Base-by-base conservation (phyloP, 1,139 yeast genomes). In the Geotrichum siamense region DNA sequence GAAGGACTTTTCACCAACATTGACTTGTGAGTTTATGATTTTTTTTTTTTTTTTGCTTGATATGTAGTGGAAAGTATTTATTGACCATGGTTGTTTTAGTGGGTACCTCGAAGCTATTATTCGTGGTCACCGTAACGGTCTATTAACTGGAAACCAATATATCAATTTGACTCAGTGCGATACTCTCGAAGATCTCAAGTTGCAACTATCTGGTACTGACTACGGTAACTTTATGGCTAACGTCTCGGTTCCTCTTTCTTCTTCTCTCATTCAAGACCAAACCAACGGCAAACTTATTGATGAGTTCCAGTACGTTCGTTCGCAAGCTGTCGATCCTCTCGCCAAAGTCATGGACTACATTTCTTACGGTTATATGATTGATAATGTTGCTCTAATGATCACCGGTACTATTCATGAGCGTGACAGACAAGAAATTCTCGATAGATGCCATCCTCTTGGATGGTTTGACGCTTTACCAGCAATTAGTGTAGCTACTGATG, bases 391-490 rank as follows among this genome's bases (percentile, higher is more conserved):
- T 23, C 72, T 93, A 58, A 83, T 93, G 82, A 89, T 93, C 58
- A 89, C 97, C 1, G 99, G 99, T 29, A 87, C 98, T 0, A 76
- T 91, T 51, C 98, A 93, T 61, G 95, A 89, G 59, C 77, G 97
- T 59, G 96, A 93, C 63, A 78, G 84, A 60, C 69, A 78, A 39
- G 98, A 91, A 58, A 81, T 91, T 48, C 73, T 91, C 58, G 77
- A 78, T 48, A 80, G 96, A 61, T 86, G 96, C 62, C 95, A 91
- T 61, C 98, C 98, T 1, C 71, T 93, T 54, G 99, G 99, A 35
- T 87, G 96, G 96, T 93, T 93, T 61, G 98, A 91, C 57, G 91
- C 97, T 3, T 75, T 93, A 55, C 98, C 98, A 23, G 91, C 98
- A 0, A 72, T 93, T 51, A 78, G 94, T 8, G 93, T 89, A 44